Percentiles rank a stretch among this genome's conserved stretches.
Conservation (phyloP, 164 flowering plant species). For the Cinnamomum chago region DNA sequence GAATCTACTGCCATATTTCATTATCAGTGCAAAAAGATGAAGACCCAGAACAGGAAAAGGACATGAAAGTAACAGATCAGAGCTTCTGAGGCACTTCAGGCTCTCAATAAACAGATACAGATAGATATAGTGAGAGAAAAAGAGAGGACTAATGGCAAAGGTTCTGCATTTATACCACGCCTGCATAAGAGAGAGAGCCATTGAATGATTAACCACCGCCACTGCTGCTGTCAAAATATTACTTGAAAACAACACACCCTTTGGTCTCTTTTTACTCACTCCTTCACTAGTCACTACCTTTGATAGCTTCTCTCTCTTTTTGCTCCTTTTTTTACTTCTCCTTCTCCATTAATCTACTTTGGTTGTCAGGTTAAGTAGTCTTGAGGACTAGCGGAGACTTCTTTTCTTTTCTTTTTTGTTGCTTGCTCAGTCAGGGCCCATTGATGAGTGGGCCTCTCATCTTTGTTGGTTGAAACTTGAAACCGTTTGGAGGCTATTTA, state of each 20-base stretch:
- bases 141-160: constrained; percentile 32
- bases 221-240: constrained; percentile 38
- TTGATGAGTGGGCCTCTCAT: neutral
- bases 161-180: constrained; percentile 83
- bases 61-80: neutral
- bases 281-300: neutral
- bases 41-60: neutral
- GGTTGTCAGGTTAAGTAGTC: neutral
- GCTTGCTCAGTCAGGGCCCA: neutral
- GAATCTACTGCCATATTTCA: neutral
- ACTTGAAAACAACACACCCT: neutral
- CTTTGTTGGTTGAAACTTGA: neutral
- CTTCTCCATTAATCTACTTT: neutral
- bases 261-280: neutral
- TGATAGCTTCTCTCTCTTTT: neutral
- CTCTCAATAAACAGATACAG: neutral
- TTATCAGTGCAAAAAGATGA: neutral
- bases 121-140: constrained; percentile 8
- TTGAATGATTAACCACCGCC: constrained; percentile 92
- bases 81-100: neutral
- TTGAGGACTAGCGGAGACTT: neutral
- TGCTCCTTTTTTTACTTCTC: neutral
- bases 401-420: no score
- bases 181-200: constrained; percentile 75
- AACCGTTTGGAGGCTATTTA: neutral